Evolutionary conservation across 768 basidiomycete genomes (phyloP).

Genomic region (Leccinum imitatum): DNA sequence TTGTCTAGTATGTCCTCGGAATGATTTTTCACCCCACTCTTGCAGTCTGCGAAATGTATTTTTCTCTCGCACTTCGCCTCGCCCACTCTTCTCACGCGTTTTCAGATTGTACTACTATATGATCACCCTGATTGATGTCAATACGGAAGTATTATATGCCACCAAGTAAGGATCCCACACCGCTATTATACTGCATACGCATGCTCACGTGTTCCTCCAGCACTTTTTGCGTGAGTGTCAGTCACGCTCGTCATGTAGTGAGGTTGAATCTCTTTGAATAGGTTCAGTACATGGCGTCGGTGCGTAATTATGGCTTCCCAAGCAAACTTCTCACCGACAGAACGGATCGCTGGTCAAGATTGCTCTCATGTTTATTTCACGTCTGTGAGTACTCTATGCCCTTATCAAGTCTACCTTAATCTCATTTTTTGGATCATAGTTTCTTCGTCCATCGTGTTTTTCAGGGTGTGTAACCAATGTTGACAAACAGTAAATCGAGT

Average conservation of each 20-base stretch:
- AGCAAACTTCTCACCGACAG: not conserved
- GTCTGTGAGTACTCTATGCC: constrained; percentile 18
- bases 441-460: constrained; percentile 27
- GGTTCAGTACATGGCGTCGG: constrained; percentile 29
- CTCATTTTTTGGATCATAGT: constrained; percentile 12
- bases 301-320: constrained; percentile 1
- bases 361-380: constrained; percentile 27
- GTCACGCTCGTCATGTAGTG: not conserved
- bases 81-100: constrained; percentile 7
- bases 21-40: not conserved
- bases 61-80: not conserved
- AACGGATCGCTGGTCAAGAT: constrained; percentile 14
- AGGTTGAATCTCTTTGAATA: constrained; percentile 9
- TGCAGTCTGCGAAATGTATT: constrained; percentile 31
- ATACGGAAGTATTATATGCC: constrained; percentile 25
- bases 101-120: constrained; percentile 32
- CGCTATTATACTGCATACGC: too few relatives aligned
- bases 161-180: constrained; percentile 20
- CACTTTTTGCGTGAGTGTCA: constrained; percentile 32
- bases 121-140: constrained; percentile 25
- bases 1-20: not conserved
- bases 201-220: constrained; percentile 15
- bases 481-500: not conserved
- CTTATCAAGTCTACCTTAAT: not conserved
- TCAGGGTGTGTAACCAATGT: constrained; percentile 17